Conservation (phyloP, 1,284 basidiomycete genomes). For the Cutaneotrichosporon sp. region DNA sequence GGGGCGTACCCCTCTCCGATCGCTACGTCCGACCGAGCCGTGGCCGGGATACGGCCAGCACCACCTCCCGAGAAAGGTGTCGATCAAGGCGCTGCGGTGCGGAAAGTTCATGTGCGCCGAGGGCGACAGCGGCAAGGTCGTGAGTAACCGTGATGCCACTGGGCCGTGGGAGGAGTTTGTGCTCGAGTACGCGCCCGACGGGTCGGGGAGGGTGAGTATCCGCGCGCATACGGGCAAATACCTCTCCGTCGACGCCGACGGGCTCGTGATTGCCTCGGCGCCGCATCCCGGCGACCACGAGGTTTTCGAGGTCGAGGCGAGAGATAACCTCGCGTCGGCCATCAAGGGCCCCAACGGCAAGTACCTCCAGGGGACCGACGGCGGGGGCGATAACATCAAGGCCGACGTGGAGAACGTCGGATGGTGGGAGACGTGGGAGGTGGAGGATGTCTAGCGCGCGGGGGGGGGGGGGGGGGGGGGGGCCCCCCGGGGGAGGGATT, state of each 20-base stretch:
- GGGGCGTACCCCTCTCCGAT: neutral
- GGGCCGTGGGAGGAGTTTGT: constrained; percentile 11
- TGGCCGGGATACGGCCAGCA: constrained; percentile 10
- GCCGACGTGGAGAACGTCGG: constrained; percentile 6
- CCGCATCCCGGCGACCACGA: neutral
- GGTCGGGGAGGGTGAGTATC: neutral
- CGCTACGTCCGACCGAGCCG: constrained; percentile 15
- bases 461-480: neutral
- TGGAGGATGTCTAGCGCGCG: constrained; percentile 7
- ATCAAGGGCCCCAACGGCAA: constrained; percentile 12
- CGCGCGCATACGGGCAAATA: neutral
- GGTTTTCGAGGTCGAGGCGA: neutral
- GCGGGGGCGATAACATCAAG: constrained; percentile 1
- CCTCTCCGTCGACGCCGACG: neutral
- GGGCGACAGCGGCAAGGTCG: constrained; percentile 5
- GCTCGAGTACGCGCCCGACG: neutral
- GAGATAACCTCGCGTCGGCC: neutral
- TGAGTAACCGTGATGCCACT: neutral
- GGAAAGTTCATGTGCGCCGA: constrained; percentile 14
- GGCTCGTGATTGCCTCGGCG: neutral
- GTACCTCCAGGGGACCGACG: constrained; percentile 9
- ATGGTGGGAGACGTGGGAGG: constrained; percentile 20
- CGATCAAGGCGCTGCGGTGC: constrained; percentile 8
- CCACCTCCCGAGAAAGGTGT: neutral
- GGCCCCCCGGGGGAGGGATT: no score